A percentile compares a stretch with the other conserved stretches of the same genome.
phyloP scores from a whole-genome alignment of 2,329 filamentous ascomycete species.

The Pseudocercospora crystallina region DNA sequence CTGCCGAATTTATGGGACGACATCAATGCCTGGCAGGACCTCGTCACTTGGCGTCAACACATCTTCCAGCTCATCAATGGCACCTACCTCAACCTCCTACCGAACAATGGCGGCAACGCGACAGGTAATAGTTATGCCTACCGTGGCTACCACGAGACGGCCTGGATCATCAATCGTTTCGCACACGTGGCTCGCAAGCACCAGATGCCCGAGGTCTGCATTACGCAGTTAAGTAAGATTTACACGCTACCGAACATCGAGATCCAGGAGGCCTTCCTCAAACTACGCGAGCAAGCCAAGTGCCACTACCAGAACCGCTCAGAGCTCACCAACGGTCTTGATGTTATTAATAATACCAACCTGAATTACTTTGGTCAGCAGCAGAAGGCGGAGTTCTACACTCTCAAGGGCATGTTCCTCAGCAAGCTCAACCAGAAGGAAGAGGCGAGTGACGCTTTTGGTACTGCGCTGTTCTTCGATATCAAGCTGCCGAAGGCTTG shows the following conservation, averaged over 20 bases:
- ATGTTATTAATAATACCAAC: conserved; percentile 99
- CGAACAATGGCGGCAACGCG: conserved; percentile 72
- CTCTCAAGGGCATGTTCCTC: conserved; percentile 98
- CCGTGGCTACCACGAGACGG: conserved; percentile 95
- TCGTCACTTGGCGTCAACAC: conserved; percentile 99
- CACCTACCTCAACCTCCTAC: conserved; percentile 84
- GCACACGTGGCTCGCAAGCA: conserved; percentile 97
- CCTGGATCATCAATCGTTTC: conserved; percentile 99
- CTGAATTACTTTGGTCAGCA: conserved; percentile 95
- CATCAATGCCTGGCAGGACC: conserved; percentile 97
- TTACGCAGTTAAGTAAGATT: conserved; percentile 93
- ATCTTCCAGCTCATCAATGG: conserved; percentile 97
- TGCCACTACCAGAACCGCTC: conserved; percentile 96
- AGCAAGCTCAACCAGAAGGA: conserved; percentile 88
- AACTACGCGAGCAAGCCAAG: conserved; percentile 96
- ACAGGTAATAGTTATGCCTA: conserved; percentile 94
- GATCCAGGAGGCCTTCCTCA: conserved; percentile 98
- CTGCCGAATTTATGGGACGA: conserved; percentile 99
- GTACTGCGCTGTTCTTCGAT: conserved; percentile 92
- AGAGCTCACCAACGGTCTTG: conserved; percentile 86
- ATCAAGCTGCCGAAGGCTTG: conserved; percentile 94
- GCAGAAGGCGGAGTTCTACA: conserved; percentile 99
- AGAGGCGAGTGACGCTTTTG: conserved; percentile 91
- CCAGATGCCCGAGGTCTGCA: conserved; percentile 93
- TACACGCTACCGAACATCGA: conserved; percentile 99